These are phyloP conservation scores for Debaryomycetaceae sp. DNA, from an alignment of 1,139 yeast species.

Conservation along the genomic window DNA sequence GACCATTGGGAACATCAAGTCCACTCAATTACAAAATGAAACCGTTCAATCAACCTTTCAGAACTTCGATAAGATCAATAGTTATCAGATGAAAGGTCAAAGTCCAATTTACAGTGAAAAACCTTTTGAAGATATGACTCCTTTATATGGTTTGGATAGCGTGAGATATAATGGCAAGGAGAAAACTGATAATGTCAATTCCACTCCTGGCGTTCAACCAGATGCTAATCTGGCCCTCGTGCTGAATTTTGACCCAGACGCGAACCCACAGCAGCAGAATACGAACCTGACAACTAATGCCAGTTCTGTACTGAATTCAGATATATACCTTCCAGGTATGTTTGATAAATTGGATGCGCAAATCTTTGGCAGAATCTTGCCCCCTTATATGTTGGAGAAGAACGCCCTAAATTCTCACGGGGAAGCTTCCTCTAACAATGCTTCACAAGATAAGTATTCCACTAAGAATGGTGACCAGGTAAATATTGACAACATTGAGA, in stretches of 20 bases:
- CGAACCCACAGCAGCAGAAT: not conserved
- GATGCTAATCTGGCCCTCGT: not conserved
- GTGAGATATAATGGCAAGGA: not conserved
- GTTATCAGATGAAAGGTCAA: constrained; percentile 8
- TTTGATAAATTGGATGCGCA: constrained; percentile 83
- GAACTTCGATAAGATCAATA: constrained; percentile 36
- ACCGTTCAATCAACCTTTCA: constrained; percentile 27
- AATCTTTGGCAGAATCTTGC: constrained; percentile 76
- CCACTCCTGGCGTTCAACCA: not conserved
- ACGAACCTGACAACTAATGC: not conserved
- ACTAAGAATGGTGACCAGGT: constrained; percentile 3
- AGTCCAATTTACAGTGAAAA: not conserved
- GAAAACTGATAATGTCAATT: not conserved
- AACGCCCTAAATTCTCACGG: constrained; percentile 12
- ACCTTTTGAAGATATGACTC: not conserved
- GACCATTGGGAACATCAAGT: not conserved
- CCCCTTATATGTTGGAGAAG: constrained; percentile 71
- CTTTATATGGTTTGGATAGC: not conserved
- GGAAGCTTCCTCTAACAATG: not conserved
- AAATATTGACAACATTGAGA: constrained; percentile 18
- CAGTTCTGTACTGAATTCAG: not conserved
- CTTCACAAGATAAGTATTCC: not conserved
- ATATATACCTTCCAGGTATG: constrained; percentile 65
- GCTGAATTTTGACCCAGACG: not conserved
- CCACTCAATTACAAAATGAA: constrained; percentile 12